These are phyloP conservation scores for Linanthus parryae DNA, from an alignment of 148 eudicot genomes.

Conservation along the genomic window DNA sequence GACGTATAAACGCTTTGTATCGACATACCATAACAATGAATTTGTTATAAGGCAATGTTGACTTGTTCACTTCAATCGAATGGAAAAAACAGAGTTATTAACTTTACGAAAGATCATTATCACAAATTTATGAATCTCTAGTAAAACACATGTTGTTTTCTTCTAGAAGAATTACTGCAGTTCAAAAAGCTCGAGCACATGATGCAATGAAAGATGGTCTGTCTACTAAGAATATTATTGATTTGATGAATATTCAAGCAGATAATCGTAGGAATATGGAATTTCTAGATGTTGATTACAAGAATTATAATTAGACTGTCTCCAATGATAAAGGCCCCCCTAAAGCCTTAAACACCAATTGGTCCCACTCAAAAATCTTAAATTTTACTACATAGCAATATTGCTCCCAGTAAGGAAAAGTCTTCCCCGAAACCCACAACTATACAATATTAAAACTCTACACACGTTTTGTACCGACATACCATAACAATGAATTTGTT, in stretches of 20 bases:
- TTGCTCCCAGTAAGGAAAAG: too few relatives aligned
- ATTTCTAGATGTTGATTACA: too few relatives aligned
- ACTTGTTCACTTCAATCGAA: neutral
- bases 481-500: neutral
- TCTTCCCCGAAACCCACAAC: too few relatives aligned
- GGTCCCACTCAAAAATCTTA: too few relatives aligned
- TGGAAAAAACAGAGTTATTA: too few relatives aligned
- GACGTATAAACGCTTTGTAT: too few relatives aligned
- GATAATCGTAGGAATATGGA: neutral
- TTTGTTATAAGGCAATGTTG: neutral
- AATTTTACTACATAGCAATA: too few relatives aligned
- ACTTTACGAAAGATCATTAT: too few relatives aligned
- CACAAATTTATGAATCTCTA: neutral
- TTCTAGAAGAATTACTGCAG: neutral
- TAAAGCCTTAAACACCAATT: too few relatives aligned
- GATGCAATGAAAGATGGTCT: neutral
- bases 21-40: neutral
- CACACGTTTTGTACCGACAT: neutral
- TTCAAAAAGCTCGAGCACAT: neutral
- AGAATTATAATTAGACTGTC: too few relatives aligned
- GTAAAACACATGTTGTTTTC: neutral
- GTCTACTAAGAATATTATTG: neutral
- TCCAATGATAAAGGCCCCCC: too few relatives aligned
- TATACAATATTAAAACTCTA: too few relatives aligned
- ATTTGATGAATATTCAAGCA: neutral